A percentile compares a stretch with the other conserved stretches of the same genome.
Evolutionary conservation across 2,329 filamentous ascomycete species (phyloP).

Genomic region (Fonsecaea pugnacius): DNA sequence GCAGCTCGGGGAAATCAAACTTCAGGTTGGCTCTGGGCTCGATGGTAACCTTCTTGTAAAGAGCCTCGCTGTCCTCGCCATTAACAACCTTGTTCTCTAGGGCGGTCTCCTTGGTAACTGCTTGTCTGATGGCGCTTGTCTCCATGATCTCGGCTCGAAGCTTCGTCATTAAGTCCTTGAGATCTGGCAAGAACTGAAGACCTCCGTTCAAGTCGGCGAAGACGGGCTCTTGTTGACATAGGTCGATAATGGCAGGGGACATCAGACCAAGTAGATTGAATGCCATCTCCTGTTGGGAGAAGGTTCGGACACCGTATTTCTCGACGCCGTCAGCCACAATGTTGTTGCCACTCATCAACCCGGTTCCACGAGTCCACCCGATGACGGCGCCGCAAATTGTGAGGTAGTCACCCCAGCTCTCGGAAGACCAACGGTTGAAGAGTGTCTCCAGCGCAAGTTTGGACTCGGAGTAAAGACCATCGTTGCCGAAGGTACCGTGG

Average conservation of each 20-base stretch:
- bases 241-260: constrained; percentile 89
- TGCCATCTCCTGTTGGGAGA: constrained; percentile 99
- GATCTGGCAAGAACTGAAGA: constrained; percentile 93
- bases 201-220: constrained; percentile 98
- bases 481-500: constrained; percentile 97
- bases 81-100: constrained; percentile 98
- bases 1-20: constrained; percentile 88
- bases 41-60: constrained; percentile 93
- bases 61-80: constrained; percentile 84
- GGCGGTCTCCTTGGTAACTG: constrained; percentile 92
- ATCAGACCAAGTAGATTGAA: constrained; percentile 97
- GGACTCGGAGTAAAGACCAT: constrained; percentile 97
- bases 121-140: constrained; percentile 88
- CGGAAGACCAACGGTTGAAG: constrained; percentile 98
- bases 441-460: constrained; percentile 96
- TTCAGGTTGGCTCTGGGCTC: constrained; percentile 97
- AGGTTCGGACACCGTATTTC: constrained; percentile 93
- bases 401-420: constrained; percentile 96
- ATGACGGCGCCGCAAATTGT: constrained; percentile 98
- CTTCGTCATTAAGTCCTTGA: constrained; percentile 91
- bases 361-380: constrained; percentile 97
- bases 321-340: constrained; percentile 96
- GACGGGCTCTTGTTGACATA: constrained; percentile 93
- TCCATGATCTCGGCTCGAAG: constrained; percentile 94
- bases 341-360: constrained; percentile 97